Evolutionary conservation across 306 rosid species (phyloP), one percentile per base, ranked within the genome.

Genomic region (Luffa aegyptiaca): DNA sequence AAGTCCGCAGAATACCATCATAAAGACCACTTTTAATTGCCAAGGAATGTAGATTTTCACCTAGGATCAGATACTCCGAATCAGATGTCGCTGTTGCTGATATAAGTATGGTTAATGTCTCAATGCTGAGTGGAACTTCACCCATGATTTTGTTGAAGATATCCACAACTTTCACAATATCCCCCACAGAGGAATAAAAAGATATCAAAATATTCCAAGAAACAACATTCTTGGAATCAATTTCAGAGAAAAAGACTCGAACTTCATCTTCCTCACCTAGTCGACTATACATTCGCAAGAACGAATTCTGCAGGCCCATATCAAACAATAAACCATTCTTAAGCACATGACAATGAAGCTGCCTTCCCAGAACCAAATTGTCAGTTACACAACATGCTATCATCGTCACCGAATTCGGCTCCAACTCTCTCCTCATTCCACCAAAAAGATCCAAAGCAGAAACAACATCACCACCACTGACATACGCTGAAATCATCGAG

Each of bases 261-360:
- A 90, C 91, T 69, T 81, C 80, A 31, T 84, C 44, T 9, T 36
- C 16, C 49, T 68, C 56, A 64, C 84, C 85, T 11, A 58, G 55
- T 80, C n/a, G 31, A 73, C 88, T 80, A 79, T 88, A 90, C 88
- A 88, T 81, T 83, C 75, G 83, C 83, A 86, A 86, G 52, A 90
- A 39, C 17, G 85, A 86, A 82, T 86, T 90, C 51, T 82, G 79
- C 80, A 88, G 83, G 12, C 86, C 80, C 64, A 64, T 56, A 77
- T 88, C 88, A 76, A 39, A 56, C 14, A 74, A 57, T 13, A 86
- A 79, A 12, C 91, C 91, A 48, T 58, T 86, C 82, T 88, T 90
- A 77, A 86, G 14, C 21, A 82, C 84, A 88, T 51, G 81, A 81
- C 86, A 84, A 53, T 86, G 91, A 84, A 85, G 62, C 83, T 83